Conservation (phyloP, 2,329 filamentous ascomycete genomes). For the Pezicula neosporulosa region DNA sequence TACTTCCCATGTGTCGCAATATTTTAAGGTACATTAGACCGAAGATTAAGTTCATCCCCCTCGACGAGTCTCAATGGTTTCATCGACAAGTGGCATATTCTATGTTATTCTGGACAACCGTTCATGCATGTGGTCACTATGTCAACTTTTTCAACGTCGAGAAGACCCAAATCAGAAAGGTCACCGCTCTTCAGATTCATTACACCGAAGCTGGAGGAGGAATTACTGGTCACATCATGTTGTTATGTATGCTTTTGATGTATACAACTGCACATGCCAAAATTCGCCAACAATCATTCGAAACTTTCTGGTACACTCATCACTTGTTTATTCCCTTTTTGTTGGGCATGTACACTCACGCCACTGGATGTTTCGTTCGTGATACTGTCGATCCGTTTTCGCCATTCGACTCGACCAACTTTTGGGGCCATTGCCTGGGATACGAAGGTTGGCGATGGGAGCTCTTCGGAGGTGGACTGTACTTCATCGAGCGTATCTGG, state of each 20-base stretch:
- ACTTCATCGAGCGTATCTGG: conserved; percentile 84
- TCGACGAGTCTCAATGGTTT: conserved; percentile 98
- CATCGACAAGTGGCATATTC: conserved; percentile 92
- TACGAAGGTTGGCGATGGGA: conserved; percentile 99
- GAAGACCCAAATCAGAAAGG: conserved; percentile 73
- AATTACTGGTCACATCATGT: conserved; percentile 95
- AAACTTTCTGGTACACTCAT: conserved; percentile 99
- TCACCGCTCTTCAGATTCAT: conserved; percentile 84
- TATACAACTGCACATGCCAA: conserved; percentile 92
- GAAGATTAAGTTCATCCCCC: conserved; percentile 80
- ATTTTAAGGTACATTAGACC: conserved; percentile 81
- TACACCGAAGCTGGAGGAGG: conserved; percentile 86
- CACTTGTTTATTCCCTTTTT: conserved; percentile 98
- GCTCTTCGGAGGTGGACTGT: conserved; percentile 78
- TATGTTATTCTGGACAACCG: conserved; percentile 74
- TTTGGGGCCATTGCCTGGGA: conserved; percentile 91
- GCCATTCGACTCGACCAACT: conserved; percentile 76
- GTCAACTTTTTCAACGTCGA: conserved; percentile 99
- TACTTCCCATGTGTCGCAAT: conserved; percentile 93
- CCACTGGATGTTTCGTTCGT: conserved; percentile 92
- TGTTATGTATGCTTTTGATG: conserved; percentile 98
- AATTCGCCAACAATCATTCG: conserved; percentile 94
- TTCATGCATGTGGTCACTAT: conserved; percentile 81
- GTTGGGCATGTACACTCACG: conserved; percentile 91
- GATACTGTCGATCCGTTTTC: conserved; percentile 70